Conservation (phyloP, 257 asterid genomes). For the Mitragyna speciosa region DNA sequence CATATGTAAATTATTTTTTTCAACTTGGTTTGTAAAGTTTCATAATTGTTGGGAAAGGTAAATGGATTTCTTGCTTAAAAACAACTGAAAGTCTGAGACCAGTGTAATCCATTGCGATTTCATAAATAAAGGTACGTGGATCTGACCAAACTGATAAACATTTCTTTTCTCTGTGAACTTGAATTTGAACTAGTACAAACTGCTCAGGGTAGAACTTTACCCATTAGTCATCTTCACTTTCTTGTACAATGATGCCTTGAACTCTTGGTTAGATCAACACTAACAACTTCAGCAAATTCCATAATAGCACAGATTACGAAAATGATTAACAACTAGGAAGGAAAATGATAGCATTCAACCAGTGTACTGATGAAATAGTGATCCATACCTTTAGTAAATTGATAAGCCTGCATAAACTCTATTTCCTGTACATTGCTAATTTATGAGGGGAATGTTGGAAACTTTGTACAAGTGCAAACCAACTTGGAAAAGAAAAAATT, state of each 20-base stretch:
- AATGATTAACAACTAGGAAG: background rate
- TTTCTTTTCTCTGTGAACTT: background rate
- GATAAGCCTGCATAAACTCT: background rate
- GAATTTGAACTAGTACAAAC: too few relatives aligned
- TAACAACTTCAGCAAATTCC: background rate
- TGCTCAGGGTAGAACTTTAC: background rate
- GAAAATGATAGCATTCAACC: background rate
- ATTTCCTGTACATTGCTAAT: background rate
- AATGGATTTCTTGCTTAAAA: background rate
- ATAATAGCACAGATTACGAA: background rate
- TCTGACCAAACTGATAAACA: background rate
- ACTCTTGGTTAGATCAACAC: background rate
- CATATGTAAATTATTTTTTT: background rate
- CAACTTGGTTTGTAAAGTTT: background rate
- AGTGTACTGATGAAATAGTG: background rate
- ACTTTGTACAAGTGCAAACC: too few relatives aligned
- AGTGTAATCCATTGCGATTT: background rate
- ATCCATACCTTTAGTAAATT: background rate
- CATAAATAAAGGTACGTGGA: background rate
- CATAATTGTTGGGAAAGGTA: background rate
- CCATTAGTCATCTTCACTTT: background rate
- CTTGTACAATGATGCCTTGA: background rate
- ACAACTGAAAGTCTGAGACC: background rate
- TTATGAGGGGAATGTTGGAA: too few relatives aligned
- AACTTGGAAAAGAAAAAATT: too few relatives aligned